Percentiles rank a stretch among this genome's conserved stretches.
Conservation (phyloP, 2,329 filamentous ascomycete genomes). For the Nemania serpens region DNA sequence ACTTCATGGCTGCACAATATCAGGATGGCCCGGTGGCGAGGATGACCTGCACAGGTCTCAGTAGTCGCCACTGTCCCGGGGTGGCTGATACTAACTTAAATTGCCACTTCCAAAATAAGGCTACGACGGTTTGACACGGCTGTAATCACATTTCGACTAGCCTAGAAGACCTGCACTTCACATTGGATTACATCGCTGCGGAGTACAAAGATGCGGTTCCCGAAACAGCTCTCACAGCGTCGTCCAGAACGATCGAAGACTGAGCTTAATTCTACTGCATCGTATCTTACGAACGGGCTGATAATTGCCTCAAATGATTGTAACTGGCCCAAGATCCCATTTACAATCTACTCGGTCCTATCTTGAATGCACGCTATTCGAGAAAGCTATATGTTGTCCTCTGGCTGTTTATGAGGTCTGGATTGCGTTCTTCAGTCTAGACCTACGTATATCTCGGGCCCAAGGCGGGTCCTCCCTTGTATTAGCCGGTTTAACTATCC, state of each 20-base stretch:
- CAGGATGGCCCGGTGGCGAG: not conserved
- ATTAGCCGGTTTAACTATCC: conserved; percentile 30
- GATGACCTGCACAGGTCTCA: not conserved
- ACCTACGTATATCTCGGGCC: conserved; percentile 22
- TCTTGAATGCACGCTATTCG: conserved; percentile 12
- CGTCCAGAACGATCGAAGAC: conserved; percentile 30
- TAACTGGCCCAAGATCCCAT: not conserved
- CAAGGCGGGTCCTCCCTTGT: conserved; percentile 20
- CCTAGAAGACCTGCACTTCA: conserved; percentile 27
- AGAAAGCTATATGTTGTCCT: conserved; percentile 19
- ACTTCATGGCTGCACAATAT: not conserved
- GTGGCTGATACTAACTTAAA: conserved; percentile 1
- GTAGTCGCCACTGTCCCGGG: not conserved
- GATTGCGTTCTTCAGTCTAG: conserved; percentile 36
- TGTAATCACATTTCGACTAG: conserved; percentile 18
- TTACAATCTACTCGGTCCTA: conserved; percentile 1
- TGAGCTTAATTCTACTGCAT: conserved; percentile 19
- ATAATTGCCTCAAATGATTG: conserved; percentile 2
- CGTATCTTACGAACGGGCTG: not conserved
- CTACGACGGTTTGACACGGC: conserved; percentile 1
- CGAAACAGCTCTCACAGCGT: conserved; percentile 24
- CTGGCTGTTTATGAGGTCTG: conserved; percentile 33
- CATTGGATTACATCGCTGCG: conserved; percentile 19
- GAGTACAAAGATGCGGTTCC: conserved; percentile 17
- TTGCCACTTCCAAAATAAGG: not conserved